These are phyloP conservation scores for Colletotrichum gigasporum DNA, from an alignment of 2,329 filamentous ascomycete species.

Conservation along the genomic window DNA sequence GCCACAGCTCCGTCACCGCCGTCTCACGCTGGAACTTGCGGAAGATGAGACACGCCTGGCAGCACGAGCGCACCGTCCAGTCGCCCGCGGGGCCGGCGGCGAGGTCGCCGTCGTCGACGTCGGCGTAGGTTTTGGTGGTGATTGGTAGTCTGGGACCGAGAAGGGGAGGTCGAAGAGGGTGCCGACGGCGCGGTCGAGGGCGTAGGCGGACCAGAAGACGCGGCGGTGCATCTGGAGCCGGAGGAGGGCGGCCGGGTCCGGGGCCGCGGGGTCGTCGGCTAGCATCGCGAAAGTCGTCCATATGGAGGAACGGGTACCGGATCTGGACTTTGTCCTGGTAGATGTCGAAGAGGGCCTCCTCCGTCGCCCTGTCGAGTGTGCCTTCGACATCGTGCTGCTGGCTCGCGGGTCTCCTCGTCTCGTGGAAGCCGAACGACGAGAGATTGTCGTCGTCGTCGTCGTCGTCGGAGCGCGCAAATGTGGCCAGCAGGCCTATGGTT, in stretches of 20 bases:
- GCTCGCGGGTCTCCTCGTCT: neutral
- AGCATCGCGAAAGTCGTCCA: slow-evolving; percentile 31
- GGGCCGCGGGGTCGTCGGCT: neutral
- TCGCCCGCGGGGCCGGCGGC: slow-evolving; percentile 36
- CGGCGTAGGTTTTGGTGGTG: slow-evolving; percentile 36
- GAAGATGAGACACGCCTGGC: slow-evolving; percentile 40
- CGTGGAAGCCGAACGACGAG: neutral
- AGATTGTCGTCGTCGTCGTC: too few species aligned
- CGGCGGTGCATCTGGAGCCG: slow-evolving; percentile 38
- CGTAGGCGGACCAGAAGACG: slow-evolving; percentile 43
- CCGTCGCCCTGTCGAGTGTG: slow-evolving; percentile 2
- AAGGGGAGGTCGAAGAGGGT: slow-evolving; percentile 38
- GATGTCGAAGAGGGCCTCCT: slow-evolving; percentile 35
- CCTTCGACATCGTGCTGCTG: neutral
- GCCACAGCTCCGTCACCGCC: slow-evolving; percentile 38
- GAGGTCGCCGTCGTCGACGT: slow-evolving; percentile 39
- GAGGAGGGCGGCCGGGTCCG: slow-evolving; percentile 33
- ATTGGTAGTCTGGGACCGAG: slow-evolving; percentile 40
- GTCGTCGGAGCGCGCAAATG: neutral
- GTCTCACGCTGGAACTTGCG: slow-evolving; percentile 40
- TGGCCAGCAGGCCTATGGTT: neutral
- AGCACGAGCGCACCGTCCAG: slow-evolving; percentile 38
- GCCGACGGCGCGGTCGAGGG: slow-evolving; percentile 39
- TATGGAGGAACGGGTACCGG: slow-evolving; percentile 38
- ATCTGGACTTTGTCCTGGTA: slow-evolving; percentile 39